Percentiles rank a stretch among this genome's conserved stretches.
These are phyloP conservation scores for Discostella pseudostelligera DNA, from an alignment of 108 stramenopile genomes.

Conservation along the genomic window DNA sequence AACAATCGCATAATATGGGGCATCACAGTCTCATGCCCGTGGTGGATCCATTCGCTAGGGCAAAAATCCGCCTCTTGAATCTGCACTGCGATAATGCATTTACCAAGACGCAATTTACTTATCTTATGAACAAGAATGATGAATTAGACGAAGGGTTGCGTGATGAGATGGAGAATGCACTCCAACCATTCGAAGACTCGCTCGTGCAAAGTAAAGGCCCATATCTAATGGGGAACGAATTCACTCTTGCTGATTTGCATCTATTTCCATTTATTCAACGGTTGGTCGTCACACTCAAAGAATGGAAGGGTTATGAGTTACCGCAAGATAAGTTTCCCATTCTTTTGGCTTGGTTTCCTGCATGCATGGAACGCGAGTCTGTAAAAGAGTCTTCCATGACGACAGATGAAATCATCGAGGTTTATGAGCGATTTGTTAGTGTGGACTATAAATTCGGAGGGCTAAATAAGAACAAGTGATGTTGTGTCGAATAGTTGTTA, in stretches of 20 bases:
- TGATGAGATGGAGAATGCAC: conserved; percentile 38
- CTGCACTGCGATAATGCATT: conserved; percentile 49
- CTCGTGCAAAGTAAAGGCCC: conserved; percentile 30
- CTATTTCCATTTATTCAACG: conserved; percentile 50
- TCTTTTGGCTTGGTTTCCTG: conserved; percentile 34
- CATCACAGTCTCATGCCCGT: no score
- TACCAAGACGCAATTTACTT: conserved; percentile 42
- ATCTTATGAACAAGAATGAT: conserved; percentile 49
- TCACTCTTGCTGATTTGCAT: conserved; percentile 49
- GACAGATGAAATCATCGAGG: conserved; percentile 41
- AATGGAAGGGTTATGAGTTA: conserved; percentile 49
- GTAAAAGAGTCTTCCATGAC: conserved; percentile 41
- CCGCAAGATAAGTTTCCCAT: conserved; percentile 41
- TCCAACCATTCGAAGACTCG: conserved; percentile 25
- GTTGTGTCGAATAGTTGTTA: neutral
- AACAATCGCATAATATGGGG: no score
- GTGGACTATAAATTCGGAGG: conserved; percentile 48
- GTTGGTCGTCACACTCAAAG: conserved; percentile 31
- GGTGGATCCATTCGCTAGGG: conserved; percentile 26
- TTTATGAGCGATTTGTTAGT: conserved; percentile 36
- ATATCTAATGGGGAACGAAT: conserved; percentile 42
- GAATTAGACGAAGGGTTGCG: conserved; percentile 19
- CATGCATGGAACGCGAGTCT: conserved; percentile 44
- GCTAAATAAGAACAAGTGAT: conserved; percentile 32
- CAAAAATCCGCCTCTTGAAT: conserved; percentile 46